Conservation (phyloP, 2,329 filamentous ascomycete species). For the Hortaea sp. region DNA sequence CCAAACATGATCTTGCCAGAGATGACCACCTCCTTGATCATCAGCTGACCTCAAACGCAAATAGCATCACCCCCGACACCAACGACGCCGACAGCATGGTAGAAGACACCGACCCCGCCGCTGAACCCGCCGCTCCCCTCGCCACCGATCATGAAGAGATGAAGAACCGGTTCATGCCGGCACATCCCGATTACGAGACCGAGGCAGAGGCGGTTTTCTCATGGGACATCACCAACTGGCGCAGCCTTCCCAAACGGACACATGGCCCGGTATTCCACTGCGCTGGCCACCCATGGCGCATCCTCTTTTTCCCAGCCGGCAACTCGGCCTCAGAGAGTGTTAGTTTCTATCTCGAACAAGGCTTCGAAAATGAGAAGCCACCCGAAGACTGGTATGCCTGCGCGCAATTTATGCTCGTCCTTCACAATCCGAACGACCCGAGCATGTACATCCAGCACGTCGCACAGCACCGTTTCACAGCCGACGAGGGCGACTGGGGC, state of each 20-base stretch:
- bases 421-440: constrained; percentile 94
- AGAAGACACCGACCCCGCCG: constrained; percentile 34
- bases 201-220: constrained; percentile 67
- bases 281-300: constrained; percentile 82
- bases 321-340: constrained; percentile 82
- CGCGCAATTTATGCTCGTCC: constrained; percentile 85
- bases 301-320: constrained; percentile 89
- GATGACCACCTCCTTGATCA: no score
- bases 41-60: not conserved
- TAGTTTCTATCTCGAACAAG: constrained; percentile 94
- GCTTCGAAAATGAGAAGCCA: constrained; percentile 61
- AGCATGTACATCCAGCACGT: constrained; percentile 63
- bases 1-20: no score
- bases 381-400: constrained; percentile 95
- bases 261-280: constrained; percentile 83
- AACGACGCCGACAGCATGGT: constrained; percentile 47
- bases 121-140: constrained; percentile 37
- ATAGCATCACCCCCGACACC: constrained; percentile 30
- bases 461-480: constrained; percentile 92
- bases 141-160: constrained; percentile 69
- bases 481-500: constrained; percentile 95
- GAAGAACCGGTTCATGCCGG: constrained; percentile 66
- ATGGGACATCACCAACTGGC: constrained; percentile 84
- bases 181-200: constrained; percentile 69
- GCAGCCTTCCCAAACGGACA: constrained; percentile 63